These are phyloP conservation scores for Oryza meridionalis DNA, from an alignment of 176 grass and related monocot species.

Conservation along the genomic window DNA sequence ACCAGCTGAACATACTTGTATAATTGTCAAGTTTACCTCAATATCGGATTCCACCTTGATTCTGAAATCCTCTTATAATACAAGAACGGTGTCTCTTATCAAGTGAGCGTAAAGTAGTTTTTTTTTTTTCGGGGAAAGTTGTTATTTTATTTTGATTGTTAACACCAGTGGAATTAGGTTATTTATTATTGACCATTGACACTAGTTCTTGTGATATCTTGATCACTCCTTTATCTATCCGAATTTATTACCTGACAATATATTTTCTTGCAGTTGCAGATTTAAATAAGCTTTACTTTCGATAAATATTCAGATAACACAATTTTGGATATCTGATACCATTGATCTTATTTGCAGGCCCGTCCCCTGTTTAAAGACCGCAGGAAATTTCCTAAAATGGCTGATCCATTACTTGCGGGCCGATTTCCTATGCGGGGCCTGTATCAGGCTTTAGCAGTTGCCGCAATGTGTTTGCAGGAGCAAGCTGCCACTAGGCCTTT, in stretches of 20 bases:
- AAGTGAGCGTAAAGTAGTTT: not conserved
- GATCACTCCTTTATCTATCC: not conserved
- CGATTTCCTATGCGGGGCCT: conserved; percentile 86
- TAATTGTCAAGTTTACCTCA: not conserved
- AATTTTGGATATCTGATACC: conserved; percentile 32
- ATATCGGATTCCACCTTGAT: not conserved
- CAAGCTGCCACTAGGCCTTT: conserved; percentile 93
- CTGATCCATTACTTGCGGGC: conserved; percentile 77
- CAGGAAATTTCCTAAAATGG: conserved; percentile 94
- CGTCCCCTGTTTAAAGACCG: conserved; percentile 96
- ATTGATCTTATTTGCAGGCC: conserved; percentile 72
- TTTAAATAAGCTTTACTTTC: conserved; percentile 18
- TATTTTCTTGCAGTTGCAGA: conserved; percentile 27
- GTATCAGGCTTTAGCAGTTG: conserved; percentile 96
- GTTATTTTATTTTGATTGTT: conserved; percentile 2
- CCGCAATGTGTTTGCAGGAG: conserved; percentile 99
- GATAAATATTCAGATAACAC: conserved; percentile 15
- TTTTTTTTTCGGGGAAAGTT: not conserved
- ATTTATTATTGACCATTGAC: not conserved
- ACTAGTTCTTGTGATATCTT: conserved; percentile 2
- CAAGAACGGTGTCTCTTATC: not conserved
- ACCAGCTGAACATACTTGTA: not conserved
- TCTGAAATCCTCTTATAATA: not conserved
- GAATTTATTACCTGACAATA: not conserved
- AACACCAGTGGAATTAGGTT: conserved; percentile 1